These are phyloP conservation scores for Colletotrichum costaricense DNA, from an alignment of 2,329 filamentous ascomycete species.

Conservation along the genomic window DNA sequence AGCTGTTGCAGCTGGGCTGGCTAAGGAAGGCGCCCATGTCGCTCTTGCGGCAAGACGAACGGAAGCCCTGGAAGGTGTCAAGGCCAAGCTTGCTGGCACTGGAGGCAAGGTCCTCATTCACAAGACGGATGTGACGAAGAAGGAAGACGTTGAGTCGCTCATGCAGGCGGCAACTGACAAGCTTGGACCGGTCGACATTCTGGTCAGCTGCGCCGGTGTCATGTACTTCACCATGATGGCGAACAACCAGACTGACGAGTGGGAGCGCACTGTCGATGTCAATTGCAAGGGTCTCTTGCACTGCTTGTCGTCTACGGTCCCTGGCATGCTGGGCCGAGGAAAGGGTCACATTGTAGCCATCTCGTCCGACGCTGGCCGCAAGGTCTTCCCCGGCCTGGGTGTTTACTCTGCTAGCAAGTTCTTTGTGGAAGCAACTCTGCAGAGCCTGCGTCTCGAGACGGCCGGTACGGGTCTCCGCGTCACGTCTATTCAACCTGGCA, in stretches of 20 bases:
- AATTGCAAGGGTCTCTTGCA: constrained; percentile 88
- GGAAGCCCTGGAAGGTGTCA: constrained; percentile 75
- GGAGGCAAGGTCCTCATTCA: constrained; percentile 75
- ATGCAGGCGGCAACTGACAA: constrained; percentile 67
- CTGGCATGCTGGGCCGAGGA: constrained; percentile 76
- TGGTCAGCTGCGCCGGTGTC: constrained; percentile 84
- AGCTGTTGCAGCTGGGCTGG: constrained; percentile 76
- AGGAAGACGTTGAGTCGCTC: constrained; percentile 73
- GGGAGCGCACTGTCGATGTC: constrained; percentile 85
- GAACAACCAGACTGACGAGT: constrained; percentile 78
- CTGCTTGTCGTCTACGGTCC: constrained; percentile 76
- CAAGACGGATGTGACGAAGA: constrained; percentile 79
- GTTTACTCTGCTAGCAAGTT: constrained; percentile 88
- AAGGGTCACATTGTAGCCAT: constrained; percentile 82
- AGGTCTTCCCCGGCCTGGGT: constrained; percentile 83
- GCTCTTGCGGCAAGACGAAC: constrained; percentile 78
- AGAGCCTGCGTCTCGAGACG: constrained; percentile 79
- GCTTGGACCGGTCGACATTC: constrained; percentile 80
- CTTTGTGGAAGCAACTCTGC: constrained; percentile 86
- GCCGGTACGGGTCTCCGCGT: constrained; percentile 79
- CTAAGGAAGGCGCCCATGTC: constrained; percentile 77
- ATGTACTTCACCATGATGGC: constrained; percentile 94
- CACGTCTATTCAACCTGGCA: constrained; percentile 81
- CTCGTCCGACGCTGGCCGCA: constrained; percentile 83
- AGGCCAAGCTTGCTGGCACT: constrained; percentile 63